Base-by-base conservation (phyloP, 768 basidiomycete species). In the Lactarius sanguifluus region DNA sequence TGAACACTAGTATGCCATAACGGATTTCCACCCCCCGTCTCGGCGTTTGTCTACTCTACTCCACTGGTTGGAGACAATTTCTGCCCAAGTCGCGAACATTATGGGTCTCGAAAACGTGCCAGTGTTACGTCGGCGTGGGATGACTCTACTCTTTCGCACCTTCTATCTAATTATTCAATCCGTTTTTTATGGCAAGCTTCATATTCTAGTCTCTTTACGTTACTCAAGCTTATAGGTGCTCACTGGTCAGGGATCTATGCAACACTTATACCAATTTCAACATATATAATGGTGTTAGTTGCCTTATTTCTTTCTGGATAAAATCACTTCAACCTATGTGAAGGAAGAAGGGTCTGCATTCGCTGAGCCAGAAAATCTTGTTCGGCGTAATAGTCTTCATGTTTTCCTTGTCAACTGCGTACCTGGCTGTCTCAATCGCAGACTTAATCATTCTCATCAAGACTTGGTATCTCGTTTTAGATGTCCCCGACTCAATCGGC, bases 321-420 rank as follows among this genome's bases (percentile, higher is more conserved):
- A 34, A 34, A 34, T 34, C 34, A 34, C 34, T 34, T 34, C 34
- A 34, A 34, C 32, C 1, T 36, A 23, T 40, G 3, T 30, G 23
- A 61, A 30, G 55, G 43, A 40, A 61, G 28, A 66, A 41, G n/a
- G 43, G 45, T 20, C 38, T 57, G 23, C 5, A 23, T 5, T 8
- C n/a, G 16, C 36, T 8, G 23, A 34, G 61, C 13, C 65, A 57
- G n/a, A 40, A 13, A 18, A 15, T 50, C 18, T 47, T 66, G 10
- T 52, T 66, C 47, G 47, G 16, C 5, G 10, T 43, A 57, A 59
- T 16, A 25, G 32, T 23, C 28, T n/a, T 59, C 13, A 62, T 62
- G 65, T 62, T 66, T 36, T 30, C 4, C 2, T 5, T 62, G 40
- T 62, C 65, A 23, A 41, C 65, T 38, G 16, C 58, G 10, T 62